A percentile compares a stretch with the other conserved stretches of the same genome.
These are phyloP conservation scores for Datura wrightii DNA, from an alignment of 257 asterid species.

Conservation along the genomic window DNA sequence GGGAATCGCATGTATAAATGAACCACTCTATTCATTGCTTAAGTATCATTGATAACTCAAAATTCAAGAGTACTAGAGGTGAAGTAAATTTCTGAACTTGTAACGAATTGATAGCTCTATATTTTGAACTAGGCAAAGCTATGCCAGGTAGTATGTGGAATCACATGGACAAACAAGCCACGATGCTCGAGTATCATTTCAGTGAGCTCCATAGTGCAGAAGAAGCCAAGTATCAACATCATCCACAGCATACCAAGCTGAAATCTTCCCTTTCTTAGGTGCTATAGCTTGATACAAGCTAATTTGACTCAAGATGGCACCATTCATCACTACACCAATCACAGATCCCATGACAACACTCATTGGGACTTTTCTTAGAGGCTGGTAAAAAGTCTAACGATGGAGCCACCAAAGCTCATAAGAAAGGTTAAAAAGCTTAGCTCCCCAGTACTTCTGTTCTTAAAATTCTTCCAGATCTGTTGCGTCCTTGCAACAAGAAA, in stretches of 20 bases:
- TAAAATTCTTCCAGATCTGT: slow-evolving; percentile 74
- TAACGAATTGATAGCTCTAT: too few species aligned
- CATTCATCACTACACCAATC: slow-evolving; percentile 76
- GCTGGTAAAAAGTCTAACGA: slow-evolving; percentile 91
- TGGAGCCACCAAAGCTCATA: slow-evolving; percentile 84
- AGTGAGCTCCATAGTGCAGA: background rate
- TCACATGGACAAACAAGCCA: background rate
- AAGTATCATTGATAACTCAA: background rate
- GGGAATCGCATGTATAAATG: too few species aligned
- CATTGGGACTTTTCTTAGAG: slow-evolving; percentile 84
- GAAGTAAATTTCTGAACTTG: background rate
- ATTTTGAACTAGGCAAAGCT: background rate
- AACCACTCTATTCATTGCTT: background rate
- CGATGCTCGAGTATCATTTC: background rate
- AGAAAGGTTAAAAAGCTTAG: slow-evolving; percentile 86
- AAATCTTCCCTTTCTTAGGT: slow-evolving; percentile 69
- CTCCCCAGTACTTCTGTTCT: slow-evolving; percentile 93
- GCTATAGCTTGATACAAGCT: slow-evolving; percentile 59
- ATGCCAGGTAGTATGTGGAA: background rate
- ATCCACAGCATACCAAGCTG: background rate
- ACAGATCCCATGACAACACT: slow-evolving; percentile 87
- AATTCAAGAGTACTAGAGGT: background rate
- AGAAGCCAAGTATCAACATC: background rate
- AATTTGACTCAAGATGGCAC: slow-evolving; percentile 85
- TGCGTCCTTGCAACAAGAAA: slow-evolving; percentile 89